These are phyloP conservation scores for Aspergillus campestris DNA, from an alignment of 495 filamentous ascomycete species.

Conservation along the genomic window DNA sequence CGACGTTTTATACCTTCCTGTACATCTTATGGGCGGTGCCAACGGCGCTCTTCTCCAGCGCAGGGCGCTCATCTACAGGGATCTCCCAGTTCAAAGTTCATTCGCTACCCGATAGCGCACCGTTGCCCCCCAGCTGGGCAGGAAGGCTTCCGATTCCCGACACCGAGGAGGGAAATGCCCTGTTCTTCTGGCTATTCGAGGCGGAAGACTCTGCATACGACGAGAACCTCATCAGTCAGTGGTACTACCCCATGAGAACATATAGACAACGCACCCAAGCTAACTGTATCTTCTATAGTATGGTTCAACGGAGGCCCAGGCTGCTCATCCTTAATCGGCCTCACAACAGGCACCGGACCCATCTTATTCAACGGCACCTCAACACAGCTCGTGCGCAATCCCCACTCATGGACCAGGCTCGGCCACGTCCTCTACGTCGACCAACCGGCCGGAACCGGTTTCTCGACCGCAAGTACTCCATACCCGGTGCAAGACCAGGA, in stretches of 20 bases:
- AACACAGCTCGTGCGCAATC: constrained; percentile 18
- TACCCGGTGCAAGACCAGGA: constrained; percentile 22
- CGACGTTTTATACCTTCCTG: constrained; percentile 13
- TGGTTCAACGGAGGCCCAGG: constrained; percentile 67
- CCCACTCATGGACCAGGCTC: constrained; percentile 32
- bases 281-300: constrained; percentile 19
- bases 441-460: constrained; percentile 35
- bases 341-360: constrained; percentile 30
- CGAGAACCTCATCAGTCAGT: constrained; percentile 32
- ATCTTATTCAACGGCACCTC: constrained; percentile 22
- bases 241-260: neutral
- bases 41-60: constrained; percentile 1
- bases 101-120: constrained; percentile 19
- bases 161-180: constrained; percentile 19
- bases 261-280: neutral
- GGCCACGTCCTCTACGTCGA: constrained; percentile 36
- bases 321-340: constrained; percentile 58
- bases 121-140: constrained; percentile 33
- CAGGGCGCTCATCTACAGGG: neutral
- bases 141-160: constrained; percentile 29
- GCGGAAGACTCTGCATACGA: constrained; percentile 22
- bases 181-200: constrained; percentile 38
- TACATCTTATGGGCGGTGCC: constrained; percentile 12
- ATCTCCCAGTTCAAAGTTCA: constrained; percentile 21
- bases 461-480: constrained; percentile 23